A percentile compares a stretch with the other conserved stretches of the same genome.
These are phyloP conservation scores for Ballota nigra DNA, from an alignment of 257 asterid genomes.

Conservation along the genomic window DNA sequence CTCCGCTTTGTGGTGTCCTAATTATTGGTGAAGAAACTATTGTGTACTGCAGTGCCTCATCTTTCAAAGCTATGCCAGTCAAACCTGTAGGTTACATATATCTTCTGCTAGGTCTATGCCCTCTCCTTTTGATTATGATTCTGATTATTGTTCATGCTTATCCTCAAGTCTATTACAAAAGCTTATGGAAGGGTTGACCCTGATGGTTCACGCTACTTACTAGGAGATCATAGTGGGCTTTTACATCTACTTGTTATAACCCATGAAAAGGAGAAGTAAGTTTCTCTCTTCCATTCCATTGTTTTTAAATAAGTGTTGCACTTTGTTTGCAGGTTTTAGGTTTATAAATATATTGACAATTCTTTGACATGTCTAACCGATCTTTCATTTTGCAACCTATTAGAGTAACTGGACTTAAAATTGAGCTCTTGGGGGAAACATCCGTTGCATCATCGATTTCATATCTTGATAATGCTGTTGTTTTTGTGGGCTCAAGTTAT, in stretches of 20 bases:
- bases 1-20: constrained; percentile 90
- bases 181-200: constrained; percentile 94
- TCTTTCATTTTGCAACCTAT: constrained; percentile 15
- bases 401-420: constrained; percentile 89
- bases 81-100: constrained; percentile 63
- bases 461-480: constrained; percentile 87
- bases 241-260: constrained; percentile 83
- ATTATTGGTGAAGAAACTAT: constrained; percentile 94
- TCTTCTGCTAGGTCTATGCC: constrained; percentile 15
- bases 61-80: constrained; percentile 82
- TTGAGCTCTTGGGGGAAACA: constrained; percentile 86
- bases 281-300: constrained; percentile 19
- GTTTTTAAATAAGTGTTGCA: background rate
- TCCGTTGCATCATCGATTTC: constrained; percentile 88
- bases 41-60: constrained; percentile 82
- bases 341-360: constrained; percentile 1
- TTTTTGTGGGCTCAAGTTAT: constrained; percentile 83
- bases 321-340: background rate
- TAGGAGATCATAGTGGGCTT: constrained; percentile 88
- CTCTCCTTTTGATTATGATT: constrained; percentile 17
- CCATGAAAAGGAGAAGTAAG: constrained; percentile 88
- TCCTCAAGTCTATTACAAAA: constrained; percentile 62
- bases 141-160: constrained; percentile 26
- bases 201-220: constrained; percentile 86
- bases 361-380: constrained; percentile 17